A percentile compares a stretch with the other conserved stretches of the same genome.
phyloP scores from a whole-genome alignment of 1,284 basidiomycete species.

The Trametes polyzona region DNA sequence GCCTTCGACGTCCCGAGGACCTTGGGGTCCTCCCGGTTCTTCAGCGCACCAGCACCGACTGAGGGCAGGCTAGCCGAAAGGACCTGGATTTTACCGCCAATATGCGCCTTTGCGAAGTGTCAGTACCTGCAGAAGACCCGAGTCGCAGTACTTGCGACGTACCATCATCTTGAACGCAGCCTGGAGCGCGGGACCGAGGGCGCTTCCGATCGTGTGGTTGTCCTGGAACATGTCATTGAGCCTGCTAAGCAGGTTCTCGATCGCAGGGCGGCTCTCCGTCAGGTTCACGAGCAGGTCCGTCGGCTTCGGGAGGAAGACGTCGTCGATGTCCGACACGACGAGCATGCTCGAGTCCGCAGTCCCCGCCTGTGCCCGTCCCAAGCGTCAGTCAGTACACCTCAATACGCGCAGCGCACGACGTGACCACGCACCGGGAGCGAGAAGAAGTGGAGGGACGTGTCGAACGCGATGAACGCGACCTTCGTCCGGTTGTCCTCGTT shows the following conservation, averaged over 20 bases:
- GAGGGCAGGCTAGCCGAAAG: conserved; percentile 88
- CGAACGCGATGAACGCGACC: conserved; percentile 92
- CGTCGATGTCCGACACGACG: conserved; percentile 95
- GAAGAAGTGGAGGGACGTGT: conserved; percentile 96
- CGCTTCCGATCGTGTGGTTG: conserved; percentile 89
- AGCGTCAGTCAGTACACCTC: conserved; percentile 3
- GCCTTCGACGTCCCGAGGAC: conserved; percentile 94
- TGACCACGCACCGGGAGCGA: conserved; percentile 69
- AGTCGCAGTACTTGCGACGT: conserved; percentile 23
- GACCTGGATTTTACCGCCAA: conserved; percentile 96
- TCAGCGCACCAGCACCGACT: conserved; percentile 89
- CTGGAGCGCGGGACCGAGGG: conserved; percentile 94
- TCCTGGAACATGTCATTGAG: conserved; percentile 98
- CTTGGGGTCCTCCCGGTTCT: conserved; percentile 97
- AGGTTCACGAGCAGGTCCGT: conserved; percentile 95
- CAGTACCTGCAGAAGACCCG: background rate
- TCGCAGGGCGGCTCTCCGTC: conserved; percentile 78
- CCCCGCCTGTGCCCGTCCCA: conserved; percentile 67
- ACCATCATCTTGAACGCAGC: conserved; percentile 96
- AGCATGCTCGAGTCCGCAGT: conserved; percentile 91
- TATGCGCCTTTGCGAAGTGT: conserved; percentile 60
- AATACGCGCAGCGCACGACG: background rate
- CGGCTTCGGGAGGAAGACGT: conserved; percentile 97
- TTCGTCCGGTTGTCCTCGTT: conserved; percentile 95
- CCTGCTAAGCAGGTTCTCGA: conserved; percentile 83